Evolutionary conservation across 2,329 filamentous ascomycete species (phyloP).

Genomic region (Aureobasidium sp.): DNA sequence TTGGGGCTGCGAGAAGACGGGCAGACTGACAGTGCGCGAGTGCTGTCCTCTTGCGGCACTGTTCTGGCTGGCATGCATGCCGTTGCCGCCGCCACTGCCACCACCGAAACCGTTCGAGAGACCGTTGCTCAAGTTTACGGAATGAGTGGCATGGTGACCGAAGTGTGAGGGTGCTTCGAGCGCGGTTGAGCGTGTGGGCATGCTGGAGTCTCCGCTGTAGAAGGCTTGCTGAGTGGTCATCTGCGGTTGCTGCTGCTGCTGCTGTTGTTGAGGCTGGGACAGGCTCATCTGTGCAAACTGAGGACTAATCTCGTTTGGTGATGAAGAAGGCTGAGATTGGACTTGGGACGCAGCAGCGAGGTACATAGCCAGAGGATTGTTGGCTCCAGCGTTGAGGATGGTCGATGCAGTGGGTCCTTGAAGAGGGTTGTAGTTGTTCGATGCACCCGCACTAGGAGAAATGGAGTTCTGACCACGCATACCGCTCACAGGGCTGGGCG

Average conservation of each 20-base stretch:
- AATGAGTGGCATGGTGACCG: constrained; percentile 48
- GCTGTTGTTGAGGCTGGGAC: constrained; percentile 44
- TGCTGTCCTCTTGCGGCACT: constrained; percentile 45
- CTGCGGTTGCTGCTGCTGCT: constrained; percentile 24
- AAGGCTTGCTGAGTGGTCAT: constrained; percentile 72
- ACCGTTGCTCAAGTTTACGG: constrained; percentile 43
- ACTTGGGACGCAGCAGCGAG: constrained; percentile 56
- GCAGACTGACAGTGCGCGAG: constrained; percentile 83
- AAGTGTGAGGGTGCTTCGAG: constrained; percentile 35
- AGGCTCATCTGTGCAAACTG: constrained; percentile 31
- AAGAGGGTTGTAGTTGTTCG: constrained; percentile 52
- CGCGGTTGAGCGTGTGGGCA: constrained; percentile 23
- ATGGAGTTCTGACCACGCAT: constrained; percentile 53
- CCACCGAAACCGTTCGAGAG: constrained; percentile 28
- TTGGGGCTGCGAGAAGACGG: constrained; percentile 54
- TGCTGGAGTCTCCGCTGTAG: constrained; percentile 61
- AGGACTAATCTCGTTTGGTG: constrained; percentile 34
- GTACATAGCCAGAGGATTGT: constrained; percentile 90
- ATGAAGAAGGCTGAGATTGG: constrained; percentile 45
- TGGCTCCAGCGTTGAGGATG: constrained; percentile 70
- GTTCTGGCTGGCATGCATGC: constrained; percentile 15
- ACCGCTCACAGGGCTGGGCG: constrained; percentile 52
- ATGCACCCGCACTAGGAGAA: constrained; percentile 52
- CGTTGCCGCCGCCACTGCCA: constrained; percentile 13
- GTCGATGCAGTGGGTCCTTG: constrained; percentile 60